Conservation (phyloP, 208 protist genomes). For the Wallacemonas sp. region DNA sequence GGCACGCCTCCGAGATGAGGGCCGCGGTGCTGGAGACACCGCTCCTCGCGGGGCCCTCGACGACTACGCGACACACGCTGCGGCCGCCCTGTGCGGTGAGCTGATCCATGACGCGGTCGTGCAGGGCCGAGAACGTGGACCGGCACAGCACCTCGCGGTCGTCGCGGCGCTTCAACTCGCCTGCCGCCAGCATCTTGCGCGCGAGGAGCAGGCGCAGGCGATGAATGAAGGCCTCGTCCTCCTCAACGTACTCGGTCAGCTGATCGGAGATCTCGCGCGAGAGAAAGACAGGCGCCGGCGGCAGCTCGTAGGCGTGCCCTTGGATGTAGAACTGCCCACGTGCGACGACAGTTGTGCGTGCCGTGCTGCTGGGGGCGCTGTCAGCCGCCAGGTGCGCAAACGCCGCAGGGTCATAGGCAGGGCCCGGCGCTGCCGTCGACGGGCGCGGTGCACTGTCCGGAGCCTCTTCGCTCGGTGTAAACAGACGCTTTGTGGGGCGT, state of each 20-base stretch:
- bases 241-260: constrained; percentile 13
- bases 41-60: constrained; percentile 67
- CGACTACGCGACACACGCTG: constrained; percentile 33
- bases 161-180: constrained; percentile 2
- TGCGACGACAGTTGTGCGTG: neutral
- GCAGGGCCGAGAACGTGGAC: constrained; percentile 20
- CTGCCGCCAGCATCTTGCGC: constrained; percentile 24
- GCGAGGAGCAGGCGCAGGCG: constrained; percentile 30
- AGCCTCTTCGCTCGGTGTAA: constrained; percentile 1
- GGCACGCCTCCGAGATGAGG: constrained; percentile 21
- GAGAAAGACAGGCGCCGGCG: constrained; percentile 20
- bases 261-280: neutral
- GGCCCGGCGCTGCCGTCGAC: neutral
- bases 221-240: constrained; percentile 14
- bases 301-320: constrained; percentile 14
- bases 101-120: constrained; percentile 21
- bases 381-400: too few species aligned
- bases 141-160: constrained; percentile 17
- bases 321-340: constrained; percentile 24
- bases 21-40: constrained; percentile 65
- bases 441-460: neutral
- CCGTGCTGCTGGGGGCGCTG: too few species aligned
- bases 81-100: neutral
- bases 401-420: neutral
- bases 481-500: neutral